A percentile compares a stretch with the other conserved stretches of the same genome.
phyloP scores from a whole-genome alignment of 306 rosid species.

The Urtica urens region DNA sequence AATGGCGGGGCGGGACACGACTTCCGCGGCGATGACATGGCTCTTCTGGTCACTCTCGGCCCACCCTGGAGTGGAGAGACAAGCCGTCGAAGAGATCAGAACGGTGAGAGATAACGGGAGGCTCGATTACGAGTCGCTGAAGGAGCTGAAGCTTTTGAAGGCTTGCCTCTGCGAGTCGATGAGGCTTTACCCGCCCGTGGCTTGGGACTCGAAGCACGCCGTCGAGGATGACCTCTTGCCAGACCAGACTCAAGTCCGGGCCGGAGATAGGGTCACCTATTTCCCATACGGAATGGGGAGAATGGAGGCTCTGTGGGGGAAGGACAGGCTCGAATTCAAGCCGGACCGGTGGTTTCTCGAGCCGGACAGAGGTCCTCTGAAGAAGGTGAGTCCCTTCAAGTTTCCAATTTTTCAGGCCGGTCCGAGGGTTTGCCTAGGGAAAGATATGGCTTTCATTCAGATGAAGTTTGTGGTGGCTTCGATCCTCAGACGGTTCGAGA shows the following conservation, averaged over 20 bases:
- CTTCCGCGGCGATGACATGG: constrained; percentile 91
- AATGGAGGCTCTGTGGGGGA: constrained; percentile 74
- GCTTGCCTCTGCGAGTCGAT: constrained; percentile 75
- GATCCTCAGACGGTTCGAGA: constrained; percentile 34
- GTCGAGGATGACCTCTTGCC: constrained; percentile 45
- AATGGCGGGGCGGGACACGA: constrained; percentile 89
- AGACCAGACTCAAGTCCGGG: constrained; percentile 42
- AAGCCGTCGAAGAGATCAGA: constrained; percentile 42
- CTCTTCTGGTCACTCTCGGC: constrained; percentile 65
- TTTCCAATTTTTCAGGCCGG: constrained; percentile 85
- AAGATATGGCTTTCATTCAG: constrained; percentile 78
- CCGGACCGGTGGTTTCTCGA: constrained; percentile 71
- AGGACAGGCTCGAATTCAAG: constrained; percentile 53
- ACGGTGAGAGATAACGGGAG: background rate
- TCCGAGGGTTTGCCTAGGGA: constrained; percentile 82
- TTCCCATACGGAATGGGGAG: constrained; percentile 95
- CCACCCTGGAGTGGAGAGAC: constrained; percentile 23
- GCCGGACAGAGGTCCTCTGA: constrained; percentile 24
- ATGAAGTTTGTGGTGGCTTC: constrained; percentile 73
- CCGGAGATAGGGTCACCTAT: constrained; percentile 81
- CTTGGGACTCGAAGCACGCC: constrained; percentile 95
- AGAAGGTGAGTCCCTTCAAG: constrained; percentile 42
- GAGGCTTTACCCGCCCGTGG: constrained; percentile 83
- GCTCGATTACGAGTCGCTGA: constrained; percentile 32
- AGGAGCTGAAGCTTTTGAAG: constrained; percentile 40